Percentiles rank a stretch among this genome's conserved stretches.
These are phyloP conservation scores for Panicum virgatum DNA, from an alignment of 202 grass and related monocot genomes.

Conservation along the genomic window DNA sequence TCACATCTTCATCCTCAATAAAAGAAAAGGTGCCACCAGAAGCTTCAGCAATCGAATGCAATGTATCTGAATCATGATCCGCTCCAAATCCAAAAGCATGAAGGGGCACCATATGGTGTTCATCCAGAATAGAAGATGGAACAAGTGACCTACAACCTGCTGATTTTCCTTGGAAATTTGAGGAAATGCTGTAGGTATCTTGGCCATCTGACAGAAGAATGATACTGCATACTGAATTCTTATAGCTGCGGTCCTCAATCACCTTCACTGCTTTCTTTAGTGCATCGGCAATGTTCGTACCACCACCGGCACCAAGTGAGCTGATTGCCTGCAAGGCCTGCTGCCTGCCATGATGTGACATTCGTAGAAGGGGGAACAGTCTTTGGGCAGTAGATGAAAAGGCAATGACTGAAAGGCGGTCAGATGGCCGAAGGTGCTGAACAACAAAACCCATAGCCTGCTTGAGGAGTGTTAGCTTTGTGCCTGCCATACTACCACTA, in stretches of 20 bases:
- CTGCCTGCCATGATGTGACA: conserved; percentile 78
- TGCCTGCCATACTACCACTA: conserved; percentile 91
- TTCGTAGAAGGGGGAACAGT: conserved; percentile 66
- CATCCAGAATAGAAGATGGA: conserved; percentile 49
- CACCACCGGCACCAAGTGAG: conserved; percentile 68
- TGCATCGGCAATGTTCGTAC: conserved; percentile 87
- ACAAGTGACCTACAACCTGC: conserved; percentile 60
- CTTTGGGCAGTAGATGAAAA: conserved; percentile 80
- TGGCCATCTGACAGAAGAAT: conserved; percentile 92
- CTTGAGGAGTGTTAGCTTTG: conserved; percentile 84
- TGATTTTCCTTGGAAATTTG: conserved; percentile 45
- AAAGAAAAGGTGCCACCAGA: conserved; percentile 96
- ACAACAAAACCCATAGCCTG: conserved; percentile 91
- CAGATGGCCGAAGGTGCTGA: conserved; percentile 82
- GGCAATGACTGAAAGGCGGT: conserved; percentile 86
- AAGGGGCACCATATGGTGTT: conserved; percentile 51
- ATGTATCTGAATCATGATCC: conserved; percentile 69
- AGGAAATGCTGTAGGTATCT: conserved; percentile 72
- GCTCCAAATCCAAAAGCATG: conserved; percentile 91
- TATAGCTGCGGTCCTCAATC: conserved; percentile 65
- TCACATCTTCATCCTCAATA: conserved; percentile 86
- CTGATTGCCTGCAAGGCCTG: conserved; percentile 72
- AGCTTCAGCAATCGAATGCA: conserved; percentile 81
- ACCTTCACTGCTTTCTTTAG: conserved; percentile 81
- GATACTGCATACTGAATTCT: conserved; percentile 80